Conservation (phyloP, 805 yeast species). For the Lipomyces japonicus region DNA sequence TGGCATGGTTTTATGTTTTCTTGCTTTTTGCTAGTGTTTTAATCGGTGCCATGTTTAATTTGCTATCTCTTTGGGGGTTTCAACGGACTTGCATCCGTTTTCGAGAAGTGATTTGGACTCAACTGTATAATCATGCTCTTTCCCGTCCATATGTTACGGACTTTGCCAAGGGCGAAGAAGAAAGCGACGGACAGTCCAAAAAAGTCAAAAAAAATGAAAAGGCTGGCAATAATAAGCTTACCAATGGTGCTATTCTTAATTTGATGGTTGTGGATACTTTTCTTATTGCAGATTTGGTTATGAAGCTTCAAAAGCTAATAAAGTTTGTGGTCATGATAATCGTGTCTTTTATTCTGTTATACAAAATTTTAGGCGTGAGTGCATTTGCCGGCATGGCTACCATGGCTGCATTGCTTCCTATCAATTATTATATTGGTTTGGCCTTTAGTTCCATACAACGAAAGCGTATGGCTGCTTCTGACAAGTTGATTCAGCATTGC, state of each 20-base stretch:
- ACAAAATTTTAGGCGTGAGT: constrained; percentile 8
- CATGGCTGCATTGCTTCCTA: constrained; percentile 47
- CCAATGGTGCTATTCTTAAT: constrained; percentile 41
- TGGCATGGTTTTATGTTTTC: constrained; percentile 85
- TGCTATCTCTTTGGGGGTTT: constrained; percentile 81
- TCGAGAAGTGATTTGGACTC: constrained; percentile 82
- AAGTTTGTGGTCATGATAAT: constrained; percentile 28
- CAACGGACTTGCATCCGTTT: constrained; percentile 87
- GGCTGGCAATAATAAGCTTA: constrained; percentile 1
- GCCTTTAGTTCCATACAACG: constrained; percentile 64
- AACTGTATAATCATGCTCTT: constrained; percentile 85
- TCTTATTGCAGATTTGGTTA: constrained; percentile 6
- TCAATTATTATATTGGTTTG: constrained; percentile 63
- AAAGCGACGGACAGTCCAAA: constrained; percentile 50
- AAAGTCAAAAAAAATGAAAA: constrained; percentile 2
- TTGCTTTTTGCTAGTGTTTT: constrained; percentile 63
- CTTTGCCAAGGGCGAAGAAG: constrained; percentile 2
- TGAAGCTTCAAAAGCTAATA: constrained; percentile 36
- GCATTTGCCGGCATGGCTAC: constrained; percentile 13
- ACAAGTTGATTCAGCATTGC: constrained; percentile 82
- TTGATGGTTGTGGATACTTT: constrained; percentile 53
- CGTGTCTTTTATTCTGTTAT: constrained; percentile 7
- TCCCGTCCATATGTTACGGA: constrained; percentile 66
- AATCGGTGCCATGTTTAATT: constrained; percentile 56
- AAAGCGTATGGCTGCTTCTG: constrained; percentile 69